Base-by-base conservation (phyloP, 768 basidiomycete species). In the Tylopilus sp. region DNA sequence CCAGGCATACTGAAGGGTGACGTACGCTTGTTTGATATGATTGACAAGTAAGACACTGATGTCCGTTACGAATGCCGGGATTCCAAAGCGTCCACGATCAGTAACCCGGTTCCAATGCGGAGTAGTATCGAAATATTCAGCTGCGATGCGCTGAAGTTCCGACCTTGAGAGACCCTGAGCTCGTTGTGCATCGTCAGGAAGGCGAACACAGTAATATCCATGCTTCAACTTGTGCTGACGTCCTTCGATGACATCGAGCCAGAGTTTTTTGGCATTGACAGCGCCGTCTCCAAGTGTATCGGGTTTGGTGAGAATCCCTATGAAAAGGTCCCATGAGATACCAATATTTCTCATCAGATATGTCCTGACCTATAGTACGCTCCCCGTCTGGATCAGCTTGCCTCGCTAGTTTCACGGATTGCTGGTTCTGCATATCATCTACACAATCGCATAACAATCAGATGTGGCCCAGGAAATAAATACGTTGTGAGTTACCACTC, bases 401-500 rank as follows among this genome's bases (percentile, higher is more conserved):
- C 42, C 64, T 72, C 0, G 86, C 87, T 0, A 88, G 67, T 4
- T 54, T 69, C 3, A 82, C 74, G 0, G 86, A 84, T 52, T 69
- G 71, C 58, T 86, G 85, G 50, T 83, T 87, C 54, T 87, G 76
- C 26, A 86, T 78, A 45, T 89, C 87, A 44, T 85, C 87, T 88
- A 41, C 13, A 48, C n/a, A 3, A 10, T 24, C 21, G 33, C 1
- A 37, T 5, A 7, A 6, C 2, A 7, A 25, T 60, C 40, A 54
- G 40, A 37, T 33, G 38, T 4, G 16, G 46, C 6, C 33, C 10
- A 26, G 13, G 36, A 16, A 14, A 48, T 3, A 13, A 45, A 30
- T 13, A 29, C 0, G 14, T 7, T 24, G 16, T 19, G 59, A 31
- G 63, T 53, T 54, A 84, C 86, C 85, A 45, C 71, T 79, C 76